A percentile compares a stretch with the other conserved stretches of the same genome.
These are phyloP conservation scores for Kodamaea neixiangensis DNA, from an alignment of 805 yeast species.

Conservation along the genomic window DNA sequence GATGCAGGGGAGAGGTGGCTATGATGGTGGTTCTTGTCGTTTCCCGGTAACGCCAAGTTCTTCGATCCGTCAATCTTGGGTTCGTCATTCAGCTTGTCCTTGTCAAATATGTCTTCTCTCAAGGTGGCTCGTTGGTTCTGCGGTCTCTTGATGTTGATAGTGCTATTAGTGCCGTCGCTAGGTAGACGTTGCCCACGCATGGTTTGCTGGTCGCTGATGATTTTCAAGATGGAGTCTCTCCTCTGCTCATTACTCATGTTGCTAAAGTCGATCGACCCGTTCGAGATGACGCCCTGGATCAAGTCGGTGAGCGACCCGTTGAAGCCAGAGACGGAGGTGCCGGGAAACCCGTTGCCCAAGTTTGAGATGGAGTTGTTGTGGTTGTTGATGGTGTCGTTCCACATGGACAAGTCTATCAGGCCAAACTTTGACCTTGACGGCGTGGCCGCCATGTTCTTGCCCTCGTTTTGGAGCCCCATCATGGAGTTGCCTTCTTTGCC, in stretches of 20 bases:
- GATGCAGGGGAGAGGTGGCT: slow-evolving; percentile 36
- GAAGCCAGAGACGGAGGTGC: slow-evolving; percentile 31
- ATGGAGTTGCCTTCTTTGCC: slow-evolving; percentile 36
- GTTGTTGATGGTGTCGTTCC: slow-evolving; percentile 14
- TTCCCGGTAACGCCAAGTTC: slow-evolving; percentile 13
- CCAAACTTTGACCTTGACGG: slow-evolving; percentile 27
- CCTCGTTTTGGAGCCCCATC: slow-evolving; percentile 18
- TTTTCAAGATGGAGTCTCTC: slow-evolving; percentile 40
- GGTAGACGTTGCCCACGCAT: slow-evolving; percentile 13
- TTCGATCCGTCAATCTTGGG: slow-evolving; percentile 4
- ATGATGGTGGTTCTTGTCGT: slow-evolving; percentile 17
- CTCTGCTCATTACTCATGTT: slow-evolving; percentile 43
- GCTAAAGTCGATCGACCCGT: slow-evolving; percentile 40
- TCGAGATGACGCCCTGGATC: slow-evolving; percentile 33
- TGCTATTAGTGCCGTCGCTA: slow-evolving; percentile 12
- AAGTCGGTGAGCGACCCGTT: slow-evolving; percentile 36
- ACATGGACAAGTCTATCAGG: slow-evolving; percentile 27
- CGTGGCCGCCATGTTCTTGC: slow-evolving; percentile 10
- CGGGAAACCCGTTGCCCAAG: slow-evolving; percentile 18
- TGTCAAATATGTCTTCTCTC: slow-evolving; percentile 41
- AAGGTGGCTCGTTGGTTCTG: slow-evolving; percentile 21
- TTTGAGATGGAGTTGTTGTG: slow-evolving; percentile 14
- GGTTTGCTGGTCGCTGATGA: slow-evolving; percentile 35
- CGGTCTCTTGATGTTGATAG: slow-evolving; percentile 8
- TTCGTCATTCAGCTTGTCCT: slow-evolving; percentile 11